A percentile compares a stretch with the other conserved stretches of the same genome.
Evolutionary conservation across 495 filamentous ascomycete genomes (phyloP).

Genomic region (Aspergillus biplanus): DNA sequence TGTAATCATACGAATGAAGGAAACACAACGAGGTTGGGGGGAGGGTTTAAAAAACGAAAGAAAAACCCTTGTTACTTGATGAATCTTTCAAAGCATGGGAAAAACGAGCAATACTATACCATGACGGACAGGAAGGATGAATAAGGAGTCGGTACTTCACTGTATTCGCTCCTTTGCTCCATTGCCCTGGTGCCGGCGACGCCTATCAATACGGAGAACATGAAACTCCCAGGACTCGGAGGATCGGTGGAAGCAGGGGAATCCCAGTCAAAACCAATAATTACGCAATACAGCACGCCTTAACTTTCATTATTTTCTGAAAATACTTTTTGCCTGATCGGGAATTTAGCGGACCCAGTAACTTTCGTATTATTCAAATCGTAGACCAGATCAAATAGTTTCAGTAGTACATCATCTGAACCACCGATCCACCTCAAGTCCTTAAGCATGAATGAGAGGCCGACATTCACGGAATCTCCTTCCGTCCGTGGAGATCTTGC

Average conservation of each 20-base stretch:
- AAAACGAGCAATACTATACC: background rate
- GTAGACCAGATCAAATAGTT: background rate
- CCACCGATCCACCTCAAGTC: background rate
- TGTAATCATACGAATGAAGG: background rate
- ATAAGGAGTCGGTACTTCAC: no score
- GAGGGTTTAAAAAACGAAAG: background rate
- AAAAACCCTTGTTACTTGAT: background rate
- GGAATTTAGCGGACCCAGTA: no score
- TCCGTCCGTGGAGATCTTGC: no score
- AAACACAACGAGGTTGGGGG: background rate
- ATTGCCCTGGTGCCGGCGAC: no score
- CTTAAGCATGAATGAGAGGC: background rate
- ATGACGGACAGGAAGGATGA: background rate
- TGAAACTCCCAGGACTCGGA: background rate
- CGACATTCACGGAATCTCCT: background rate
- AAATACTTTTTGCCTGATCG: background rate
- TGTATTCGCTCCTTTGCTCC: no score
- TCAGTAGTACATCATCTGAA: background rate
- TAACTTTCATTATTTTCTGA: background rate
- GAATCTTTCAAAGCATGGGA: background rate
- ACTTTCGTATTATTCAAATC: background rate
- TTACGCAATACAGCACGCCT: background rate
- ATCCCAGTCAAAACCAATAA: conserved; percentile 10
- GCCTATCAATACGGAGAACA: background rate
- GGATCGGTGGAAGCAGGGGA: background rate